A percentile compares a stretch with the other conserved stretches of the same genome.
Conservation (phyloP, 805 yeast genomes). For the Wickerhamiella dianesei region DNA sequence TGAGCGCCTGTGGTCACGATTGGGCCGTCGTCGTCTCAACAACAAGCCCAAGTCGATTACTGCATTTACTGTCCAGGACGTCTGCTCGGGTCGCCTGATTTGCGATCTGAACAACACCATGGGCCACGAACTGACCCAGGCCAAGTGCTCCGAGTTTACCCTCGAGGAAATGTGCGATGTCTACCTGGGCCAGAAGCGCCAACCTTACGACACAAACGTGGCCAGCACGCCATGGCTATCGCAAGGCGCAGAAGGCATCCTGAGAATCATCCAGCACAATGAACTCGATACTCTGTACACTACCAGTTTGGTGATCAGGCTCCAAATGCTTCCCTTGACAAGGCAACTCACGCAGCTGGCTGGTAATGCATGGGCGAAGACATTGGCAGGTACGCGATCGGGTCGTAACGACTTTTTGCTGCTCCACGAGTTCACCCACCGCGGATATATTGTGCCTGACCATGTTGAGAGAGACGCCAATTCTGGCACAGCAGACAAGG, state of each 20-base stretch:
- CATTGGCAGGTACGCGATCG: constrained; percentile 87
- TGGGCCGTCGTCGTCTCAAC: constrained; percentile 45
- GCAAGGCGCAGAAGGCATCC: constrained; percentile 47
- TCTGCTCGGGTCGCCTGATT: constrained; percentile 70
- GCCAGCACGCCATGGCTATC: constrained; percentile 39
- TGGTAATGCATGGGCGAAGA: constrained; percentile 95
- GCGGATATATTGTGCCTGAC: constrained; percentile 79
- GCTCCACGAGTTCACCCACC: constrained; percentile 75
- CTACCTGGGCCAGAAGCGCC: constrained; percentile 50
- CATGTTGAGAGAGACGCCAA: constrained; percentile 22
- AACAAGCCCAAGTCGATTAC: constrained; percentile 8
- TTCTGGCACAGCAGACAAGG: constrained; percentile 25
- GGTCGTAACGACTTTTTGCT: constrained; percentile 90
- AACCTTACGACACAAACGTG: constrained; percentile 47
- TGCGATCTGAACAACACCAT: constrained; percentile 91
- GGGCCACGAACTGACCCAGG: constrained; percentile 83
- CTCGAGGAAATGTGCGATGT: constrained; percentile 79
- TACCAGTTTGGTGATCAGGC: constrained; percentile 65
- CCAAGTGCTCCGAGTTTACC: constrained; percentile 84
- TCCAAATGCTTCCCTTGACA: constrained; percentile 77
- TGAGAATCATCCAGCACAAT: constrained; percentile 60
- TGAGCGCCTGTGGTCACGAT: constrained; percentile 61
- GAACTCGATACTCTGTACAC: constrained; percentile 51
- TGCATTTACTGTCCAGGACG: constrained; percentile 43
- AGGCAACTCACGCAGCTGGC: constrained; percentile 86